Percentiles rank a stretch among this genome's conserved stretches.
Conservation (phyloP, 768 basidiomycete species). For the Cyclocybe cylindracea region DNA sequence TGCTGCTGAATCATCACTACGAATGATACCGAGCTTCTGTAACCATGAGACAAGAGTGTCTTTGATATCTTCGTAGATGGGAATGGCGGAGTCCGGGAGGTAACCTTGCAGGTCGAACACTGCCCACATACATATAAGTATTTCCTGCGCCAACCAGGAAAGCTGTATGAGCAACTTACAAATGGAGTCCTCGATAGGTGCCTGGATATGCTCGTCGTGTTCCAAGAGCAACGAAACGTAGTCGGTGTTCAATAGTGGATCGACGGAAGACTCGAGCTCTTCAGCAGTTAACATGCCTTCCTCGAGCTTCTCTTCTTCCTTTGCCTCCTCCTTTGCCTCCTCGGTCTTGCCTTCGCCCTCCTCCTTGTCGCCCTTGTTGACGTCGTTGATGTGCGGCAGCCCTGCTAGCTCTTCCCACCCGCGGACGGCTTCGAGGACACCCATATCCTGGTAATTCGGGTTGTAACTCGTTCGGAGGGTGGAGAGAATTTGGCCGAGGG, state of each 20-base stretch:
- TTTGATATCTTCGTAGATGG: constrained; percentile 70
- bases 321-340: constrained; percentile 23
- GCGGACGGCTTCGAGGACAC: constrained; percentile 92
- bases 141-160: neutral
- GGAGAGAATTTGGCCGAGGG: constrained; percentile 82
- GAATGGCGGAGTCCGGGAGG: constrained; percentile 79
- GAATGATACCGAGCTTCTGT: constrained; percentile 60
- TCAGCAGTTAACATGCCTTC: constrained; percentile 63
- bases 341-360: constrained; percentile 26
- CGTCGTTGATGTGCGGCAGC: constrained; percentile 72
- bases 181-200: constrained; percentile 47
- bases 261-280: constrained; percentile 59
- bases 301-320: constrained; percentile 48
- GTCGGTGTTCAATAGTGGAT: constrained; percentile 60
- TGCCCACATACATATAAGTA: constrained; percentile 27
- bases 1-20: constrained; percentile 34
- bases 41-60: constrained; percentile 64
- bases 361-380: constrained; percentile 45
- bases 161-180: constrained; percentile 45
- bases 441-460: constrained; percentile 99
- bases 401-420: constrained; percentile 84
- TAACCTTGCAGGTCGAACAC: constrained; percentile 83
- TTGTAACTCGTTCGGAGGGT: constrained; percentile 86
- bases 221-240: constrained; percentile 74
- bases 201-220: constrained; percentile 69